Evolutionary conservation across 2,329 filamentous ascomycete genomes (phyloP), one percentile per base, ranked within the genome.

Genomic region (Fusarium verrucosum): DNA sequence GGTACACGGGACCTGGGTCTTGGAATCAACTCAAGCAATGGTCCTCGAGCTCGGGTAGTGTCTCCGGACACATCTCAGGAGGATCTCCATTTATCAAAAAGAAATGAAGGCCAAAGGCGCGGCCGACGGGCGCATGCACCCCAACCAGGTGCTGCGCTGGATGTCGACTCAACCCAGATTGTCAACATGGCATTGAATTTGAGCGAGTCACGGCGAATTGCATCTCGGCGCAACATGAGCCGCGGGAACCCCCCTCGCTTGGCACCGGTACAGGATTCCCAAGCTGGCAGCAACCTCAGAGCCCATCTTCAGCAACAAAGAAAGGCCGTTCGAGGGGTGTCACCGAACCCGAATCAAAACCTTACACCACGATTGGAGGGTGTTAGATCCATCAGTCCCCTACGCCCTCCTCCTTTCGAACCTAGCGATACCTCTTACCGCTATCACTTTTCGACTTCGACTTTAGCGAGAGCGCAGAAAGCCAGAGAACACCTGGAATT

Each of bases 151-250:
- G 47, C 73, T 14, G 69, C 76, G 7, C 74, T 91, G 19, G 87
- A 92, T 70, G 83, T 90, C 58, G 94, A 97, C 72, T 90, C 94
- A 9, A 87, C 90, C 5, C 92, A 97, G 76, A 96, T 98, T 65
- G 92, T 98, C 37, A 93, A 93, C 72, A 91, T 98, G 85, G 94
- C 94, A 2, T 79, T 98, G 69, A 95, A 90, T 65, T 78, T 98
- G 45, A 96, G 91, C 79, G 92, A 97, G 76, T 92, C 89, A 72
- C 87, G 88, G 65, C 87, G 87, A 72, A 83, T 83, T 77, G 91
- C 82, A 61, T 87, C 79, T 75, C 85, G 81, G 76, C 84, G 80
- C 76, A 87, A 74, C 75, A 83, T 77, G 67, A 86, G 72, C 52
- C 86, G 73, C 73, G 84, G 75, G 52, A 80, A 79, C 32, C 85